Conservation (phyloP, 129 eudicot genomes). For the Silybum marianum region DNA sequence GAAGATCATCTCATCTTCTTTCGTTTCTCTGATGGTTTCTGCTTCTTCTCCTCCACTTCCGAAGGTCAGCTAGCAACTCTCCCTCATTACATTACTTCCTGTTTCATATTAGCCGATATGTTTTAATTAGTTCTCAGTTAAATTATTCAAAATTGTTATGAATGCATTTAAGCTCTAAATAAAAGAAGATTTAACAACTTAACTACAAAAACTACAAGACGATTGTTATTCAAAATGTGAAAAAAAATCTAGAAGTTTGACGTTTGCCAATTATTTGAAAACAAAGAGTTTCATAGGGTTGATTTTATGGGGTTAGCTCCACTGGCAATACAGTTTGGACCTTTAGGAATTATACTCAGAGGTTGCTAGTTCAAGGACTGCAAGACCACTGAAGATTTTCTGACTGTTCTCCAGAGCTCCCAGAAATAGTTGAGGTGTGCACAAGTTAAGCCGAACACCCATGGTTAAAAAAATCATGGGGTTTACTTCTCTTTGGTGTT, state of each 20-base stretch:
- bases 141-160: background rate
- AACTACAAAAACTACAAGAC: background rate
- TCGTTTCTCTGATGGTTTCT: constrained; percentile 59
- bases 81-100: background rate
- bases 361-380: background rate
- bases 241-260: background rate
- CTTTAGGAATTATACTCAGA: background rate
- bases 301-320: background rate
- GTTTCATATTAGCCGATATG: background rate
- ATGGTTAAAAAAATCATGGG: background rate
- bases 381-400: background rate
- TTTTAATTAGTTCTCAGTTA: background rate
- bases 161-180: background rate
- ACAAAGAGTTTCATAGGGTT: background rate
- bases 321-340: background rate
- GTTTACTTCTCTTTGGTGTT: background rate
- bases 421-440: background rate
- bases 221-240: background rate
- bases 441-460: background rate
- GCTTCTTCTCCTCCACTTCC: constrained; percentile 66
- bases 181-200: too few species aligned
- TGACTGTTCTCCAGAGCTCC: too few species aligned
- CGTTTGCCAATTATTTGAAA: background rate
- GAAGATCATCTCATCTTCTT: background rate
- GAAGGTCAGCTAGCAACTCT: constrained; percentile 38